Conservation (phyloP, 176 grass and related monocot species). For the Paspalum notatum region DNA sequence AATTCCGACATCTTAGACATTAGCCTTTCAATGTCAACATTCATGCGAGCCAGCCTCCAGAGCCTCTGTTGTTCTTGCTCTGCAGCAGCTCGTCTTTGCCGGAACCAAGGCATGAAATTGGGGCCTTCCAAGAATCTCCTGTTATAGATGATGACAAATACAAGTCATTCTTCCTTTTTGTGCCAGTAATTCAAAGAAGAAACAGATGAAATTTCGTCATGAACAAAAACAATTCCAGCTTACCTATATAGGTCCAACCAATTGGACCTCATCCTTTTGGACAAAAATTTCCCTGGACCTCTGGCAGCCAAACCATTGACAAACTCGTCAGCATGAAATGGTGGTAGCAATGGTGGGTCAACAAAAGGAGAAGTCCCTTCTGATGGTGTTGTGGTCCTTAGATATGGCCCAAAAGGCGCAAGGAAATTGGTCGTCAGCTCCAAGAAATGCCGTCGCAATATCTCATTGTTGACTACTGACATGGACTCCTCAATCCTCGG, state of each 20-base stretch:
- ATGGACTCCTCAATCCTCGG: constrained; percentile 89
- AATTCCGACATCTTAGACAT: constrained; percentile 87
- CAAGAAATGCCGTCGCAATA: constrained; percentile 91
- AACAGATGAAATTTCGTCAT: constrained; percentile 6
- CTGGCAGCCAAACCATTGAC: constrained; percentile 77
- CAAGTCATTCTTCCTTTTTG: constrained; percentile 14
- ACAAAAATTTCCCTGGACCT: constrained; percentile 96
- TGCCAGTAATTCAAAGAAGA: constrained; percentile 28
- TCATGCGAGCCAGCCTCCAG: constrained; percentile 88
- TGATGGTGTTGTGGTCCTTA: constrained; percentile 76
- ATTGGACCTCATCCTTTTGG: constrained; percentile 97
- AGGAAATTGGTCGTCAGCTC: constrained; percentile 96
- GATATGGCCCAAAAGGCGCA: constrained; percentile 90
- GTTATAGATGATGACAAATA: constrained; percentile 29
- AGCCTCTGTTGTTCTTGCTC: constrained; percentile 84
- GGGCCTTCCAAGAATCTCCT: constrained; percentile 85
- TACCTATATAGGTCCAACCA: constrained; percentile 94
- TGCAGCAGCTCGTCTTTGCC: constrained; percentile 73
- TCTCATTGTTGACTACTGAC: constrained; percentile 98
- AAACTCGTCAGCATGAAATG: constrained; percentile 83
- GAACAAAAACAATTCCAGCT: constrained; percentile 34
- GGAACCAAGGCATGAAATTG: constrained; percentile 99
- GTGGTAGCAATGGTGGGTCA: constrained; percentile 71
- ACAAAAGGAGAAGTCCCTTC: constrained; percentile 83
- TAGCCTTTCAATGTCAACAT: constrained; percentile 72